Evolutionary conservation across 2,329 filamentous ascomycete genomes (phyloP).

Genomic region (Leptoxyphium fumago): DNA sequence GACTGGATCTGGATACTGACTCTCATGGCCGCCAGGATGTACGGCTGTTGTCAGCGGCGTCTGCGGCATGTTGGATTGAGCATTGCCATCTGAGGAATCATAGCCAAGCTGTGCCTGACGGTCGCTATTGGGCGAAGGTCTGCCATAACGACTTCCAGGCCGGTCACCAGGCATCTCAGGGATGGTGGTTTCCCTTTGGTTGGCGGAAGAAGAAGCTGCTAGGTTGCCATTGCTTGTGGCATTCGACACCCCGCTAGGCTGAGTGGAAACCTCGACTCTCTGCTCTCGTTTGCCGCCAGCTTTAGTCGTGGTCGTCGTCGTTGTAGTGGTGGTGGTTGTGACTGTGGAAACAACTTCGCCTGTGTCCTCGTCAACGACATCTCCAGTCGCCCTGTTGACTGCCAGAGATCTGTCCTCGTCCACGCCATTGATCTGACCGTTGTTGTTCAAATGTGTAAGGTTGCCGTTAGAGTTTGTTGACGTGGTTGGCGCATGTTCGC

Average conservation of each 20-base stretch:
- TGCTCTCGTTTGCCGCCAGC: constrained; percentile 8
- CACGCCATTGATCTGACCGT: constrained; percentile 15
- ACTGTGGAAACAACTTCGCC: constrained; percentile 16
- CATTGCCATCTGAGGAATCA: not conserved
- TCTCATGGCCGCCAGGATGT: no score
- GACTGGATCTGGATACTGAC: not conserved
- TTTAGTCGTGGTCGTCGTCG: constrained; percentile 12
- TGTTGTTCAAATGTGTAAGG: constrained; percentile 14
- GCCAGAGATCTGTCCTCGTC: constrained; percentile 11
- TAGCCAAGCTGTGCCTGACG: not conserved
- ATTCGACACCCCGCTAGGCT: not conserved
- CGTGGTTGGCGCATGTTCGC: constrained; percentile 6
- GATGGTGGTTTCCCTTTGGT: not conserved
- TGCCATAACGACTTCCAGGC: not conserved
- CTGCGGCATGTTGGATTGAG: not conserved
- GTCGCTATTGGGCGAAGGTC: not conserved
- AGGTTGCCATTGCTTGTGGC: not conserved
- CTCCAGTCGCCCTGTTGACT: constrained; percentile 14
- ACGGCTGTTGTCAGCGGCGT: not conserved
- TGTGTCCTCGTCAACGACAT: constrained; percentile 17
- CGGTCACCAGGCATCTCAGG: constrained; percentile 1
- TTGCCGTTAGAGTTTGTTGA: constrained; percentile 5
- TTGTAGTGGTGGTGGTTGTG: constrained; percentile 19
- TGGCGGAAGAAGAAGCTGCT: not conserved
- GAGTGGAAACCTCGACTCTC: constrained; percentile 8